Evolutionary conservation across 2,329 filamentous ascomycete genomes (phyloP), one percentile per base, ranked within the genome.

Genomic region (Fusarium gaditjirri): DNA sequence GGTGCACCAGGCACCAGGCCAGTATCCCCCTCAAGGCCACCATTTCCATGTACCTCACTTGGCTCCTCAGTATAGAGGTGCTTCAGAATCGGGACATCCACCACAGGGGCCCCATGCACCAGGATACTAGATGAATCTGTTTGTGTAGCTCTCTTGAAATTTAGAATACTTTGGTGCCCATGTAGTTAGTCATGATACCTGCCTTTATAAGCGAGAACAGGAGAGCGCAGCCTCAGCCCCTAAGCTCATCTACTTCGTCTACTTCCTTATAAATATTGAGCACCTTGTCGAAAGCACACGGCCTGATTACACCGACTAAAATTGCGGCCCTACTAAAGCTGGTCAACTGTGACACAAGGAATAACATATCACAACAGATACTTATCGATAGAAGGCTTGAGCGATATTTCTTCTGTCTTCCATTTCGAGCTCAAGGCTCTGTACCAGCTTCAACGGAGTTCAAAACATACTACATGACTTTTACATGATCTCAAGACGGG

Each of bases 41-140:
- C 54, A 70, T 36, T 68, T 68, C 23, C 73, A 77, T 41, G 66
- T 61, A 23, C 71, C 75, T 35, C 75, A 76, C 47, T 47, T 72
- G 17, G 63, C 73, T 43, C 73, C 75, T 39, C 75, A 77, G 50
- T 75, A 69, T 36, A 68, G 71, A 56, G 61, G 72, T 33, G 62
- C 46, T 25, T 57, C 61, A n/a, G 73, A 61, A 41, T 49, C 60
- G 33, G 66, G 44, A 27, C 47, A 43, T 38, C 58, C 69, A 17
- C 64, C 55, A n/a, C 66, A 69, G 19, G 71, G 66, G 6, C 60
- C 62, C 29, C 43, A 49, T 16, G 38, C 58, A 59, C 44, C 55
- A 31, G 56, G 66, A 33, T 44, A 49, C 21, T 55, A 60, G 17
- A 13, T 19, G 25, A 14, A 56, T 43, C 35, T 23, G 19, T 33